Evolutionary conservation across 2,329 filamentous ascomycete genomes (phyloP).

Genomic region (Penicillium vulpinum): DNA sequence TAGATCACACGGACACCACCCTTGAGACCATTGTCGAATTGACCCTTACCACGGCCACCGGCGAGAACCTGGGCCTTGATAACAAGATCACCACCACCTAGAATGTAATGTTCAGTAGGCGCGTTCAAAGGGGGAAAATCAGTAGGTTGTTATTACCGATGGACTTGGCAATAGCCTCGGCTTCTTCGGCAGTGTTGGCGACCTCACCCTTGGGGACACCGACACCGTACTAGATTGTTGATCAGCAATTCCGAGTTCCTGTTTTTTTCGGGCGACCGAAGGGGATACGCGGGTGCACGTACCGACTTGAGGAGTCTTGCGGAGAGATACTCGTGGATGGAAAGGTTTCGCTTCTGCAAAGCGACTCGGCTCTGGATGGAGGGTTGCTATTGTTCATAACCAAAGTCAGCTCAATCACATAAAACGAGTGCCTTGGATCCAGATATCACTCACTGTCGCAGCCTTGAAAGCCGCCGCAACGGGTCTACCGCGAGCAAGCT

Average conservation of each 20-base stretch:
- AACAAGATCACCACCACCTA: constrained; percentile 86
- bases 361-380: constrained; percentile 55
- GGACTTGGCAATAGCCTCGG: constrained; percentile 84
- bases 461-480: constrained; percentile 77
- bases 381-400: constrained; percentile 51
- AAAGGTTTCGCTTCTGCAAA: constrained; percentile 80
- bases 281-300: constrained; percentile 28
- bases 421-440: constrained; percentile 12
- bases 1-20: constrained; percentile 98
- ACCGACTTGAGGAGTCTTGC: constrained; percentile 79
- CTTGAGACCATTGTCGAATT: constrained; percentile 98
- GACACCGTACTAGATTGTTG: constrained; percentile 73
- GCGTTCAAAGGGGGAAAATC: background rate
- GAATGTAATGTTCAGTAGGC: constrained; percentile 20
- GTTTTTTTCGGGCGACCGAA: constrained; percentile 15
- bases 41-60: constrained; percentile 95
- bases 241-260: constrained; percentile 24
- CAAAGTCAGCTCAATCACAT: constrained; percentile 11
- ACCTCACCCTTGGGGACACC: constrained; percentile 88
- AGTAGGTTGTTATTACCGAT: constrained; percentile 62
- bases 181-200: constrained; percentile 79
- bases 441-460: constrained; percentile 64
- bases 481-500: constrained; percentile 77
- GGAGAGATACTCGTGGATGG: constrained; percentile 98
- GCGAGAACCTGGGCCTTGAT: constrained; percentile 99